Conservation (phyloP, 768 basidiomycete genomes). For the Suillus paluster region DNA sequence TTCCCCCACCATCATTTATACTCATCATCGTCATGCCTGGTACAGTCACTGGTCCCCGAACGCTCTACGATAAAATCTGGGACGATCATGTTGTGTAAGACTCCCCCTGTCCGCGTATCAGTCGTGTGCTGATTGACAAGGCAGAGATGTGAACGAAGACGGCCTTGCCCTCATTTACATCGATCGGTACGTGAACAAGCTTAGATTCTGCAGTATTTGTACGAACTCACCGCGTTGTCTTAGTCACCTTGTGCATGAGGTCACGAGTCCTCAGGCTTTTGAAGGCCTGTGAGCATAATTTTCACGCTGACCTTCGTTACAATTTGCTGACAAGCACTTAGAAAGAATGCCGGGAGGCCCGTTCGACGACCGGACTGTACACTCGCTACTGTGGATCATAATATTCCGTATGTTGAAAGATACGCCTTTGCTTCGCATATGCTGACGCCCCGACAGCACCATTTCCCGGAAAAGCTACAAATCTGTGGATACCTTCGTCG, state of each 20-base stretch:
- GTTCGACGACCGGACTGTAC: slow-evolving; percentile 90
- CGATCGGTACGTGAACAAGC: slow-evolving; percentile 55
- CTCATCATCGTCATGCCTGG: slow-evolving; percentile 50
- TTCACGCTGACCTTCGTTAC: slow-evolving; percentile 2
- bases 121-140: slow-evolving; percentile 14
- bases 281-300: slow-evolving; percentile 69
- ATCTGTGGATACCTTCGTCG: slow-evolving; percentile 72
- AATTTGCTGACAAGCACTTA: slow-evolving; percentile 31
- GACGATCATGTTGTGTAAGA: slow-evolving; percentile 93
- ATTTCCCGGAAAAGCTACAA: slow-evolving; percentile 76
- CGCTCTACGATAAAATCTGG: slow-evolving; percentile 98
- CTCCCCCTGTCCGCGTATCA: slow-evolving; percentile 13
- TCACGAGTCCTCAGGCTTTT: slow-evolving; percentile 93
- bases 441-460: slow-evolving; percentile 49
- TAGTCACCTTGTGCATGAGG: slow-evolving; percentile 81
- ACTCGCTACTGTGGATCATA: slow-evolving; percentile 88
- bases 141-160: slow-evolving; percentile 72
- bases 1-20: slow-evolving; percentile 9
- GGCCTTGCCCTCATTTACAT: slow-evolving; percentile 85
- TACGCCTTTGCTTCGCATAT: neutral
- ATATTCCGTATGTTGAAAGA: slow-evolving; percentile 68
- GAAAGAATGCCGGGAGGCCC: slow-evolving; percentile 72
- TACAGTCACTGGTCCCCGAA: slow-evolving; percentile 68
- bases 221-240: slow-evolving; percentile 1
- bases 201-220: neutral